Base-by-base conservation (phyloP, 164 flowering plant genomes). In the Brasenia schreberi region DNA sequence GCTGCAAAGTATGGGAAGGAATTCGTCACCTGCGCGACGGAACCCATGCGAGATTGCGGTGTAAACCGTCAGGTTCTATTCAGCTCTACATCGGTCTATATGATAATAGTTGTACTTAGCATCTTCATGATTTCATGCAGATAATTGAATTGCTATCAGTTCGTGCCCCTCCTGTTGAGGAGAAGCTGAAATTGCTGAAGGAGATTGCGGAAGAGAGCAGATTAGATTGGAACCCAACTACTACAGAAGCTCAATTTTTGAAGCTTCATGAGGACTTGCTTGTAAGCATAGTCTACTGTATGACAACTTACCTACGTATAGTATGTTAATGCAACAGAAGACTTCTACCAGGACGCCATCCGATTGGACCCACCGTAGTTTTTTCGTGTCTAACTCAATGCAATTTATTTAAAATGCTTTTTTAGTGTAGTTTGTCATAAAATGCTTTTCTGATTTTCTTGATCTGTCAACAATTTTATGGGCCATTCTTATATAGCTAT, bases 191-290 rank as follows among this genome's bases (percentile, higher is more conserved):
- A 80, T 79, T 92, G 65, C 75, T 95, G 61, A 92, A 90, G 71
- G 97, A 95, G 74, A 95, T 95, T 64, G 97, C 99, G 18, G 97
- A 89, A 72, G 99, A 92, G 76, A 87, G 89, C 73, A 81, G 81
- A 18, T 42, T 95, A 66, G 97, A 89, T 63, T 95, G 99, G 97
- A 87, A 95, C 76, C 90, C 99, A 45, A 80, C 79, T 71, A 81
- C 81, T 19, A 74, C 96, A 42, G 99, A 94, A 78, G 73, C 83
- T 23, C 97, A 85, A 75, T 69, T 87, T 64, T 78, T 81, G 67
- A 95, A 89, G 78, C 67, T 80, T 19, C 97, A 83, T 72, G 99
- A 89, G 72, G 99, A 95, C 74, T 77, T 95, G 43, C 79, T 95
- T 77, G 99, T 91, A 69, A 78, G 82, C 1, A 61, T 12, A 4